These are phyloP conservation scores for Babesia sp. DNA, from an alignment of 169 alveolate genomes.

Conservation along the genomic window DNA sequence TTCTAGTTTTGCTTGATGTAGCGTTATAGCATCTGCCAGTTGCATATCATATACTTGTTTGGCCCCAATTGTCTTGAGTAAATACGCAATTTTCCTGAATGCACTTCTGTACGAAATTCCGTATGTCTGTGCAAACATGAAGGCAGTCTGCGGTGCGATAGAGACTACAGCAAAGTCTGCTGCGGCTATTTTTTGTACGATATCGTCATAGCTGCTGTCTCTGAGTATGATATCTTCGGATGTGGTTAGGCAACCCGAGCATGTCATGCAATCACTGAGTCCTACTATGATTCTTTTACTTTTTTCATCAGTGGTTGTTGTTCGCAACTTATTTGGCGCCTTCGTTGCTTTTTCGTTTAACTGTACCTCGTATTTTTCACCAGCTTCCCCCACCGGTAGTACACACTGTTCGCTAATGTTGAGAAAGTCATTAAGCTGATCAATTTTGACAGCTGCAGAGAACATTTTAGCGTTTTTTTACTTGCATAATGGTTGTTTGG, in stretches of 20 bases:
- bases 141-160: constrained; percentile 85
- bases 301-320: constrained; percentile 11
- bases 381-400: constrained; percentile 69
- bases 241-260: constrained; percentile 93
- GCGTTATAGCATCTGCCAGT: constrained; percentile 60
- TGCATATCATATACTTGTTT: constrained; percentile 63
- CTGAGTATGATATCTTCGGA: constrained; percentile 85
- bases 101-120: constrained; percentile 52
- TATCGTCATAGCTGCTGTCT: constrained; percentile 79
- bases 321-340: neutral
- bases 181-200: constrained; percentile 60
- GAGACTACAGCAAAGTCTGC: constrained; percentile 74
- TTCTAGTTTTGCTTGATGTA: constrained; percentile 57
- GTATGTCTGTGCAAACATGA: constrained; percentile 75
- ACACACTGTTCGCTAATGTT: constrained; percentile 86
- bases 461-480: constrained; percentile 24
- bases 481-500: neutral
- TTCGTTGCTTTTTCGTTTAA: constrained; percentile 1
- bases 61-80: constrained; percentile 68
- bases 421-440: constrained; percentile 83
- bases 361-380: constrained; percentile 44
- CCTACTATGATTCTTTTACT: constrained; percentile 76
- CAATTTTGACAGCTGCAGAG: constrained; percentile 76
- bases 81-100: constrained; percentile 58
- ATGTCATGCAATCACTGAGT: constrained; percentile 89